These are phyloP conservation scores for Podaxis rugospora DNA, from an alignment of 768 basidiomycete genomes.

Conservation along the genomic window DNA sequence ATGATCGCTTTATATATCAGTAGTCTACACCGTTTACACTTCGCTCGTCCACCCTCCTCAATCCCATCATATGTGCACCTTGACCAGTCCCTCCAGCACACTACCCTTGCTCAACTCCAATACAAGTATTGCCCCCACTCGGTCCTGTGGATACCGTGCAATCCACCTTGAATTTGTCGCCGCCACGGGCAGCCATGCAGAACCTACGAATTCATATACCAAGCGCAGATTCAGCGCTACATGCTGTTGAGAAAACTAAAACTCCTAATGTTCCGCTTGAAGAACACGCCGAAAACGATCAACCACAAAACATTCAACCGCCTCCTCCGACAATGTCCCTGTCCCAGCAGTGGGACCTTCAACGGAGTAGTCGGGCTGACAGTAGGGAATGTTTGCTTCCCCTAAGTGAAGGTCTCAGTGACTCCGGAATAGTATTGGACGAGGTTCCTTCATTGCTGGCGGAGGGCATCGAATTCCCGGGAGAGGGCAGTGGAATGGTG, in stretches of 20 bases:
- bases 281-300: not conserved
- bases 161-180: not conserved
- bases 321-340: conserved; percentile 14
- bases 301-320: conserved; percentile 12
- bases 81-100: too few relatives aligned
- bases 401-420: conserved; percentile 1
- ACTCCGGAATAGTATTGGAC: conserved; percentile 16
- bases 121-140: not conserved
- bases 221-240: not conserved
- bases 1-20: not conserved
- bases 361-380: not conserved
- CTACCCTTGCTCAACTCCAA: not conserved
- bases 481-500: not conserved
- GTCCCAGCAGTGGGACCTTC: not conserved
- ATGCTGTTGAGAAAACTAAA: not conserved
- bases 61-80: too few relatives aligned
- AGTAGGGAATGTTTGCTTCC: too few relatives aligned
- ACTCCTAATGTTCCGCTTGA: not conserved
- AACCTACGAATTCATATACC: not conserved
- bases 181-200: not conserved
- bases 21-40: not conserved
- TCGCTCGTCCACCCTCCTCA: too few relatives aligned
- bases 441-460: not conserved
- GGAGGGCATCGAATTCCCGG: not conserved
- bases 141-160: not conserved